A percentile compares a stretch with the other conserved stretches of the same genome.
These are phyloP conservation scores for Aspergillus uvarum DNA, from an alignment of 2,329 filamentous ascomycete genomes.

Conservation along the genomic window DNA sequence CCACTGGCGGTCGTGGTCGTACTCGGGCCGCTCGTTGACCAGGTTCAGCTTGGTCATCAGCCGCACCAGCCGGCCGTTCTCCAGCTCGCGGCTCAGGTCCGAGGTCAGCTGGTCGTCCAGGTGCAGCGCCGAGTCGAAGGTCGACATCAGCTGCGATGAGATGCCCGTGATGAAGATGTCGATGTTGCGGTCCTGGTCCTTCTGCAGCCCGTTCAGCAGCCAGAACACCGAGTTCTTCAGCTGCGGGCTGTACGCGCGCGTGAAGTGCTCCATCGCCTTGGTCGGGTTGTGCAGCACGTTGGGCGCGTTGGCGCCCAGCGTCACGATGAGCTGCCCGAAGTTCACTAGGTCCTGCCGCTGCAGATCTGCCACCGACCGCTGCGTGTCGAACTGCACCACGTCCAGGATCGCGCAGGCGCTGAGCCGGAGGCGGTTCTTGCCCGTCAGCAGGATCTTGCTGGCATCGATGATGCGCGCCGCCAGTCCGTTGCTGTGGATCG, in stretches of 20 bases:
- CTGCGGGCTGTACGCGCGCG: constrained; percentile 72
- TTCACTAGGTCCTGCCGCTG: constrained; percentile 86
- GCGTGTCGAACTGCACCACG: constrained; percentile 77
- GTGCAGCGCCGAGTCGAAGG: constrained; percentile 77
- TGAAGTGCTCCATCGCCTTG: constrained; percentile 72
- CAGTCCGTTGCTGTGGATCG: constrained; percentile 76
- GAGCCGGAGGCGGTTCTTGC: constrained; percentile 84
- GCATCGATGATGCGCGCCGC: constrained; percentile 84
- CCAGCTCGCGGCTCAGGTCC: constrained; percentile 75
- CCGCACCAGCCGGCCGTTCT: constrained; percentile 83
- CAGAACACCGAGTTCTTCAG: constrained; percentile 77
- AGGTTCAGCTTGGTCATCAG: constrained; percentile 79
- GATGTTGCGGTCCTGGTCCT: constrained; percentile 66
- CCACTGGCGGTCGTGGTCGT: constrained; percentile 75
- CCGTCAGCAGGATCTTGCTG: constrained; percentile 85
- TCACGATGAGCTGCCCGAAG: constrained; percentile 81
- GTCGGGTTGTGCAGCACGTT: constrained; percentile 62
- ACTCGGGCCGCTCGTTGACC: constrained; percentile 87
- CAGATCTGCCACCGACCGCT: constrained; percentile 67
- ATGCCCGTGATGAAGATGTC: constrained; percentile 78
- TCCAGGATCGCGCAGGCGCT: constrained; percentile 88
- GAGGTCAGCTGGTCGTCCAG: constrained; percentile 71
- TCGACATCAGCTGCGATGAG: constrained; percentile 70
- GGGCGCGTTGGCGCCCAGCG: constrained; percentile 69
- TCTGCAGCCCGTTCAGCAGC: constrained; percentile 68